Evolutionary conservation across 1,139 yeast species (phyloP), one percentile per base, ranked within the genome.

Genomic region (Geotrichum candidum): DNA sequence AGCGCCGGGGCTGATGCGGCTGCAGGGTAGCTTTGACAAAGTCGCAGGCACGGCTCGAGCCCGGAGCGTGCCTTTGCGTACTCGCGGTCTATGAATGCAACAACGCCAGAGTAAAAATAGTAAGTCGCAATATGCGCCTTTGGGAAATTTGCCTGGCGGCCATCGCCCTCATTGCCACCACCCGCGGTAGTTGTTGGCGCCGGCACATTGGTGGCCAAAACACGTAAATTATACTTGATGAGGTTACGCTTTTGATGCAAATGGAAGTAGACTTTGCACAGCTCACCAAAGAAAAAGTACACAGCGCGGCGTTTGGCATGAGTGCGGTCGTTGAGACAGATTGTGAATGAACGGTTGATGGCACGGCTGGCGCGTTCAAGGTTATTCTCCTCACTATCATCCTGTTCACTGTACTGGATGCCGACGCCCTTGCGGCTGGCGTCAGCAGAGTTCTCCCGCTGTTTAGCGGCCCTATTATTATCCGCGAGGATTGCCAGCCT

Each of bases 271-370:
- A 88, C 80, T 67, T 84, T 84, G 70, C 92, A 84, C 64, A 92
- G 81, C 64, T 86, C 81, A 18, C 48, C 48, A 41, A 41, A 41
- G 18, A 41, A 41, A 41, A 41, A 41, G 23, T 41, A 41, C 1
- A 41, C 48, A 18, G 48, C 48, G 22, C 48, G 48, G 48, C 48
- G 48, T 18, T 41, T 41, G 48, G 48, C 85, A 18, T 82, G 78
- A 63, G 84, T 85, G 64, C 94, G 82, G 74, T 92, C 97, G 66
- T 88, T 90, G 52, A 91, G 77, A 66, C 96, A 88, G 3, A 88
- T 73, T 65, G 88, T 89, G 74, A 91, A 88, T 7, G 94, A 84
- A 64, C 84, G 80, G 73, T 90, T 91, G 64, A 90, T 76, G 5
- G 80, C 72, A 72, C 78, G 65, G 0, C 79, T 72, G 2, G 87